Conservation (phyloP, 2,329 filamentous ascomycete genomes). For the Penicillium sp. region DNA sequence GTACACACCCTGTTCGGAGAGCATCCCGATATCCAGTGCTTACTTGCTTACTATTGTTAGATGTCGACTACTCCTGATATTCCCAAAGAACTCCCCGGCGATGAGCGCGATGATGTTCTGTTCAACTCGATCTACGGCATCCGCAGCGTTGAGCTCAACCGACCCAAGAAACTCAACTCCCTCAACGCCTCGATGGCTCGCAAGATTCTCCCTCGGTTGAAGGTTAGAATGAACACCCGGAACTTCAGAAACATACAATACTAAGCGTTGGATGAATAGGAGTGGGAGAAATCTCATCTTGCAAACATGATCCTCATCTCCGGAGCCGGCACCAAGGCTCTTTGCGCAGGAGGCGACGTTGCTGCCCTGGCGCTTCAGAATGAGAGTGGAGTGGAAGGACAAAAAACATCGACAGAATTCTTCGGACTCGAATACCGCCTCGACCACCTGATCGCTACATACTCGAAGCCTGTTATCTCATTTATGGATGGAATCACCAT, state of each 20-base stretch:
- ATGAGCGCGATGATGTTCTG: conserved; percentile 85
- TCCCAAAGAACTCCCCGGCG: conserved; percentile 59
- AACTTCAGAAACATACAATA: conserved; percentile 1
- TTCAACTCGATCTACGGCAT: conserved; percentile 88
- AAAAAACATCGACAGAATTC: conserved; percentile 74
- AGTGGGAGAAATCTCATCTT: conserved; percentile 94
- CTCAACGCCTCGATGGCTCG: conserved; percentile 91
- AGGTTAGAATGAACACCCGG: conserved; percentile 40
- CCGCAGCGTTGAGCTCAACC: conserved; percentile 89
- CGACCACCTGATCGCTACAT: conserved; percentile 92
- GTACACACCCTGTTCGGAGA: conserved; percentile 43
- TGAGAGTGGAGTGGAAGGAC: conserved; percentile 63
- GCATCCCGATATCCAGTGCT: conserved; percentile 12
- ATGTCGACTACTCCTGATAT: conserved; percentile 41
- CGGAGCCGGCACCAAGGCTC: conserved; percentile 76
- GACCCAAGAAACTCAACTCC: conserved; percentile 86
- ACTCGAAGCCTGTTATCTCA: conserved; percentile 86
- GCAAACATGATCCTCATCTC: conserved; percentile 92
- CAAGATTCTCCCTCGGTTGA: conserved; percentile 84
- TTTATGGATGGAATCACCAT: conserved; percentile 99
- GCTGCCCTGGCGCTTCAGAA: conserved; percentile 73
- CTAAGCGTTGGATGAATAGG: conserved; percentile 42
- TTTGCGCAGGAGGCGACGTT: conserved; percentile 94
- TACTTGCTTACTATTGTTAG: conserved; percentile 30
- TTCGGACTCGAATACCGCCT: conserved; percentile 95